Conservation (phyloP, 495 filamentous ascomycete species). For the Xylaria palmicola region DNA sequence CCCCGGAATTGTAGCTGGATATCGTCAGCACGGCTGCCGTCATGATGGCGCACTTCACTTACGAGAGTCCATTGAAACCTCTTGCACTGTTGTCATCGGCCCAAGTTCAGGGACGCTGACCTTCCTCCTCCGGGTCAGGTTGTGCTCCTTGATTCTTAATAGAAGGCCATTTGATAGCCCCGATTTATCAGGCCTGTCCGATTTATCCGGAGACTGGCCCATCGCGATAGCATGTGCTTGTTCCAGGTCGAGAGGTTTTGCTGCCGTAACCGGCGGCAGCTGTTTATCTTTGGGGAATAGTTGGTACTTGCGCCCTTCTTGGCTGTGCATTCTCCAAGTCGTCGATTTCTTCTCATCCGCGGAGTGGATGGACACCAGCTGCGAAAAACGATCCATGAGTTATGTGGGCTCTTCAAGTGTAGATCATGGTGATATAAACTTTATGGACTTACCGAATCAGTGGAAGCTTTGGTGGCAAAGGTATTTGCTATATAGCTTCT, state of each 20-base stretch:
- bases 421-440: not conserved
- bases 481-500: conserved; percentile 49
- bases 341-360: conserved; percentile 43
- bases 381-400: conserved; percentile 18
- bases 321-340: conserved; percentile 54
- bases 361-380: conserved; percentile 33
- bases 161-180: conserved; percentile 40
- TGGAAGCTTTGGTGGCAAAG: conserved; percentile 41
- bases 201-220: conserved; percentile 43
- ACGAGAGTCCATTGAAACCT: conserved; percentile 72
- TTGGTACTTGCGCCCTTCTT: conserved; percentile 50
- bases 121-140: conserved; percentile 56
- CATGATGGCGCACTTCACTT: conserved; percentile 35
- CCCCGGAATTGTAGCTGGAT: conserved; percentile 69
- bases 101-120: conserved; percentile 63
- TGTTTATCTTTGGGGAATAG: conserved; percentile 51
- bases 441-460: conserved; percentile 43
- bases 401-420: conserved; percentile 23
- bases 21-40: conserved; percentile 25
- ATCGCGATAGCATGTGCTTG: conserved; percentile 47
- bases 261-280: conserved; percentile 28
- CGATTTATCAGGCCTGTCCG: conserved; percentile 35
- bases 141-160: conserved; percentile 52
- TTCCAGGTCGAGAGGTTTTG: conserved; percentile 52
- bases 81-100: conserved; percentile 67